These are phyloP conservation scores for Pulveroboletus sp. DNA, from an alignment of 768 basidiomycete genomes.

Conservation along the genomic window DNA sequence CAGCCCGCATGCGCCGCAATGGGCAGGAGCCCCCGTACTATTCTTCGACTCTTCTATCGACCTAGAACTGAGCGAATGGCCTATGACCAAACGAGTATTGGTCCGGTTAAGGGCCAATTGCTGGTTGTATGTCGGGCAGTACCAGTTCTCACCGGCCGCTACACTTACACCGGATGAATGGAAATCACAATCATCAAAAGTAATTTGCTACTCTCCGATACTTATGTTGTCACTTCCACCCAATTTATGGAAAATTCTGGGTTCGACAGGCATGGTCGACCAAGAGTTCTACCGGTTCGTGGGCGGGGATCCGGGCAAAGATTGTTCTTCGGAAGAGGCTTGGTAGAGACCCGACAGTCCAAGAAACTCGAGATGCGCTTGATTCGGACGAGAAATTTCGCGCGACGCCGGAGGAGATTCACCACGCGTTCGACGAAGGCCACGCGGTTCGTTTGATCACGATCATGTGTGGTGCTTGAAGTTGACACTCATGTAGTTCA, in stretches of 20 bases:
- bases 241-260: background rate
- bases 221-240: no score
- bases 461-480: background rate
- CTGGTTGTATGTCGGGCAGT: conserved; percentile 22
- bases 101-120: conserved; percentile 10
- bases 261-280: conserved; percentile 18
- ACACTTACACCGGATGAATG: conserved; percentile 15
- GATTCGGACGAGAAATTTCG: conserved; percentile 9
- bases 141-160: conserved; percentile 6
- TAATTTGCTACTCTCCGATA: no score
- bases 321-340: conserved; percentile 15
- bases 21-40: conserved; percentile 16
- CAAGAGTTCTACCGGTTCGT: conserved; percentile 10
- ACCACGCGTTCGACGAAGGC: conserved; percentile 16
- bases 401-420: conserved; percentile 11
- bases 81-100: conserved; percentile 1
- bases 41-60: conserved; percentile 10
- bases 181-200: conserved; percentile 16
- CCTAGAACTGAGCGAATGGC: background rate
- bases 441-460: conserved; percentile 2
- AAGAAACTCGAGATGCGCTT: conserved; percentile 1
- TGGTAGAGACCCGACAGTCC: conserved; percentile 10
- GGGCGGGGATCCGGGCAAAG: conserved; percentile 13
- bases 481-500: conserved; percentile 7
- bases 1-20: conserved; percentile 18